Conservation (phyloP, 768 basidiomycete genomes). For the Suillus alpinus region DNA sequence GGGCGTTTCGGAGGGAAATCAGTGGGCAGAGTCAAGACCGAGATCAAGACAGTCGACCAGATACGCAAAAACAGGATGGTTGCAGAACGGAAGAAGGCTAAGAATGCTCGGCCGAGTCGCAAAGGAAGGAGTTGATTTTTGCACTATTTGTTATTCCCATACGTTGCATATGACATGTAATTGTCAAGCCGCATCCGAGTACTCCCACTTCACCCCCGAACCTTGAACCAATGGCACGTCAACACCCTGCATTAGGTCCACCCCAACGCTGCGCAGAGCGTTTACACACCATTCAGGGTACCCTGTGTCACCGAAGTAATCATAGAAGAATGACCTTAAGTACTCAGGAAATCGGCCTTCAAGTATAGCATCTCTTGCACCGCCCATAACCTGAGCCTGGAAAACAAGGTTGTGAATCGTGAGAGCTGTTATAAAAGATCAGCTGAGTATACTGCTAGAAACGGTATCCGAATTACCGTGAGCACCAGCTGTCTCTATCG, state of each 20-base stretch:
- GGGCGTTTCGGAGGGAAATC: slow-evolving; percentile 60
- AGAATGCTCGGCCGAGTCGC: slow-evolving; percentile 73
- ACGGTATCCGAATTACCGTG: slow-evolving; percentile 52
- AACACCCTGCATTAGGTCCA: slow-evolving; percentile 68
- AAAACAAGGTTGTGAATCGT: slow-evolving; percentile 84
- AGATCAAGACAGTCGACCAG: slow-evolving; percentile 85
- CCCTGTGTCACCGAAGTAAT: slow-evolving; percentile 73
- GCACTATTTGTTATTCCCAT: slow-evolving; percentile 4
- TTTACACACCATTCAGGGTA: slow-evolving; percentile 91
- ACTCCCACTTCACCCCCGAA: slow-evolving; percentile 79
- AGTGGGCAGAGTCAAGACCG: slow-evolving; percentile 65
- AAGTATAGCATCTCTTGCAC: slow-evolving; percentile 77
- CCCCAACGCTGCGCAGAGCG: slow-evolving; percentile 77
- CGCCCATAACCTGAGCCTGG: slow-evolving; percentile 87
- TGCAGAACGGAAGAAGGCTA: slow-evolving; percentile 63
- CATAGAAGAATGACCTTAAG: slow-evolving; percentile 69
- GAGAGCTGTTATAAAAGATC: slow-evolving; percentile 46
- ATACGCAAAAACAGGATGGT: slow-evolving; percentile 75
- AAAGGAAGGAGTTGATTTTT: slow-evolving; percentile 26
- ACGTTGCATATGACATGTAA: slow-evolving; percentile 4
- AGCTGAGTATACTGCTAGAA: slow-evolving; percentile 9
- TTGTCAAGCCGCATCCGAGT: slow-evolving; percentile 41
- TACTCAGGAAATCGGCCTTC: slow-evolving; percentile 77
- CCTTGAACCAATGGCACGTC: slow-evolving; percentile 54
- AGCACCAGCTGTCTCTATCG: slow-evolving; percentile 82